Evolutionary conservation across 129 eudicot genomes (phyloP).

Genomic region (Arctium minus): DNA sequence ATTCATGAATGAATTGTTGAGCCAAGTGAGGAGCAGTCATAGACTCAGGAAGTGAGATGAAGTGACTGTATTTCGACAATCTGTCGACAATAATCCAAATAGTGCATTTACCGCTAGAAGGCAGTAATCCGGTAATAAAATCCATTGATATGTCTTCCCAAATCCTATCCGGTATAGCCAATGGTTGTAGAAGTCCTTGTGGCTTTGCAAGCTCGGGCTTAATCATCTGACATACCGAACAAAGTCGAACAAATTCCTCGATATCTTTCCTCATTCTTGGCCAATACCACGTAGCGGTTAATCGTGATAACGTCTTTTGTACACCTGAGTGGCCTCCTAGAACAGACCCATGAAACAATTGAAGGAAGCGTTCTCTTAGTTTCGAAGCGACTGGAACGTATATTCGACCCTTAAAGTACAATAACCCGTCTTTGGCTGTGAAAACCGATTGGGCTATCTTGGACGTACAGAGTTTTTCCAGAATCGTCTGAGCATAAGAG

Average conservation of each 20-base stretch:
- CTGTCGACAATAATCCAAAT: too few relatives aligned
- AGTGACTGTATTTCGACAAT: too few relatives aligned
- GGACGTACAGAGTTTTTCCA: accelerated
- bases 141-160: neutral
- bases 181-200: neutral
- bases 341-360: too few relatives aligned
- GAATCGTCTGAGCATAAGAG: too few relatives aligned
- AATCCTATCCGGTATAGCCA: neutral
- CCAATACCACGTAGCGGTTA: neutral
- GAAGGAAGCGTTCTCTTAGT: too few relatives aligned
- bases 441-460: neutral
- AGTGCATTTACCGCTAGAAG: neutral
- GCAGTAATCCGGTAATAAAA: neutral
- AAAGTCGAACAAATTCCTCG: neutral
- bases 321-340: neutral
- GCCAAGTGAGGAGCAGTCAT: too few relatives aligned
- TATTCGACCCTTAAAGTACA: neutral
- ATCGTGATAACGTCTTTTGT: neutral
- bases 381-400: too few relatives aligned
- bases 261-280: neutral
- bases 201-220: neutral
- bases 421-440: neutral
- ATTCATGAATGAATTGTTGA: too few relatives aligned
- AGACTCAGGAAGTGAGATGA: too few relatives aligned
- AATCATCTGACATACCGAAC: neutral